Base-by-base conservation (phyloP, 495 filamentous ascomycete species). In the Tuber magnatum region DNA sequence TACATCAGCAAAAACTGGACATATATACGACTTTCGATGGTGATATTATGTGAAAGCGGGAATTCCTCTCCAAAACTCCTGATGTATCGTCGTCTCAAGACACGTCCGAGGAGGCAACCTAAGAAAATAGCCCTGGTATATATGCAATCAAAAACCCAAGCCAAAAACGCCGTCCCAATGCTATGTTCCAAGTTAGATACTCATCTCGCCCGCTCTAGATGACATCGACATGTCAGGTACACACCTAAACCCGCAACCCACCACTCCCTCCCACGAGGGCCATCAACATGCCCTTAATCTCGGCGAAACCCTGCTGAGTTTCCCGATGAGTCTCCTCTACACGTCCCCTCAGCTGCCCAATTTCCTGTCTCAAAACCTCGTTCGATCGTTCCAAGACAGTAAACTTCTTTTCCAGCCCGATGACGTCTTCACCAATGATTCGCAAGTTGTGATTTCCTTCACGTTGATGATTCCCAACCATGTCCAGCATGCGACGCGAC, bases 101-200 rank as follows among this genome's bases (percentile, higher is more conserved):
- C 24, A 16, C 10, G 12, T 61, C 51, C 10, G 71, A 20, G 68
- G 46, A 68, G 48, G n/a, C 42, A 51, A 71, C 40, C 41, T 20
- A 71, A 69, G 46, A 61, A 24, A 42, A 35, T 18, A 72, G 38
- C 69, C 44, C 42, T 68, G 41, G 38, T 72, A 78, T 77, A 71
- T 65, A 75, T 77, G 75, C 75, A 77, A 48, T 68, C 39, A 44
- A 78, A 78, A 78, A 69, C 38, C 56, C 38, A 48, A 32, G 38
- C 46, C 76, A 71, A 78, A 42, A 78, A 78, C 77, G 77, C 77
- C 77, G 42, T 75, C 69, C 77, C 76, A 78, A 79, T 79, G 77
- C 77, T 79, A 48, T 74, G 68, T 44, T 65, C 42, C 72, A 6
- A 14, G 42, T 70, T 20, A 65, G 56, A 65, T 65, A 32, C 28